phyloP scores from a whole-genome alignment of 208 protist species.

The Angomonas deanei region DNA sequence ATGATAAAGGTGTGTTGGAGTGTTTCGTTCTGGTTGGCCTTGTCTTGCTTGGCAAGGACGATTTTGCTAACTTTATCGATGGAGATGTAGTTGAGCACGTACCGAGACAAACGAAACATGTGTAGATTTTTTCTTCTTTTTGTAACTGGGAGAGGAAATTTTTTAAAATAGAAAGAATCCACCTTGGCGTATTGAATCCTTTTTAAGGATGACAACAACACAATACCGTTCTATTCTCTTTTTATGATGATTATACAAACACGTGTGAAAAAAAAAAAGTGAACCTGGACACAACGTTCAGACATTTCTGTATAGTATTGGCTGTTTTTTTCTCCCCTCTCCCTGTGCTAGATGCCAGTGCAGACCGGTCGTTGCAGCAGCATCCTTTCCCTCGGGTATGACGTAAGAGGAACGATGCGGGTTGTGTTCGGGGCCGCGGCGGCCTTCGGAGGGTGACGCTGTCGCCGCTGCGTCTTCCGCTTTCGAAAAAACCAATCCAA shows the following conservation, averaged over 20 bases:
- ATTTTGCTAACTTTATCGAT: not conserved
- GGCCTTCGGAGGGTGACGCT: not conserved
- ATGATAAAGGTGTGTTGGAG: not conserved
- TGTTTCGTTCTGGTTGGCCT: not conserved
- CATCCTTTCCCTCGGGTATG: not conserved
- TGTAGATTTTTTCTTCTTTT: too few species aligned
- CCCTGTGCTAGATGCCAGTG: not conserved
- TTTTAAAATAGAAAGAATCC: too few species aligned
- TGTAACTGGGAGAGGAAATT: too few species aligned
- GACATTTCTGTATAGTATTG: too few species aligned
- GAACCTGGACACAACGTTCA: too few species aligned
- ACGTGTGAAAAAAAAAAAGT: too few species aligned
- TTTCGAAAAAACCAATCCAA: not conserved
- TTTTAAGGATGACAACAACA: too few species aligned
- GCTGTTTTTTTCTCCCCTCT: too few species aligned
- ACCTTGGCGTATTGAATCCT: too few species aligned
- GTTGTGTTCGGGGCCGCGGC: not conserved
- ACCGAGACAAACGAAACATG: not conserved
- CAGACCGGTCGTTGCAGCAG: not conserved
- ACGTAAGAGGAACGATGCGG: not conserved
- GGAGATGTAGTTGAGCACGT: not conserved
- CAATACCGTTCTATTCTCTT: too few species aligned
- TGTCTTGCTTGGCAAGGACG: not conserved
- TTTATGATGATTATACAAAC: too few species aligned
- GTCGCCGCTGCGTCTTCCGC: not conserved